phyloP scores from a whole-genome alignment of 2,329 filamentous ascomycete genomes.

The Pseudonectria buxi region DNA sequence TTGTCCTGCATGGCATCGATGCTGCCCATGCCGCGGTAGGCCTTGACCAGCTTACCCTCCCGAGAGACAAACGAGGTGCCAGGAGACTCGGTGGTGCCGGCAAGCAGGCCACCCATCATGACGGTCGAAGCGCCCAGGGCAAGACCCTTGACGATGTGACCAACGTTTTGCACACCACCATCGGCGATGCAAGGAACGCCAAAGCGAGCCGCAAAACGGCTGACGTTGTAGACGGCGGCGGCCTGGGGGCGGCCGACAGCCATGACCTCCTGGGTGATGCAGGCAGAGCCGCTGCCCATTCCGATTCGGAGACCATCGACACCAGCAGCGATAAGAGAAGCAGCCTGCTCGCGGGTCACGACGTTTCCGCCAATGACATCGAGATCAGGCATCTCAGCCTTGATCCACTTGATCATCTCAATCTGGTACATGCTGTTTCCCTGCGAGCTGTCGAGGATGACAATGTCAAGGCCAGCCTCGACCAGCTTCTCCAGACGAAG shows the following conservation, averaged over 20 bases:
- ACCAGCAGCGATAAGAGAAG: conserved; percentile 82
- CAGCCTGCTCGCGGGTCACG: conserved; percentile 94
- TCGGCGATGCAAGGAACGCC: conserved; percentile 98
- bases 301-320: conserved; percentile 96
- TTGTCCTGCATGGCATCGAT: conserved; percentile 99
- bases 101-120: conserved; percentile 98
- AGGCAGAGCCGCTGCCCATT: conserved; percentile 97
- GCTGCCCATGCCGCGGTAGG: conserved; percentile 97
- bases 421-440: conserved; percentile 99
- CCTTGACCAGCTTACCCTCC: conserved; percentile 97
- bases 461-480: conserved; percentile 90
- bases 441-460: conserved; percentile 92
- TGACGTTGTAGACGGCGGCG: conserved; percentile 83
- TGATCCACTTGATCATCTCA: conserved; percentile 96
- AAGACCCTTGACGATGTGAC: conserved; percentile 97
- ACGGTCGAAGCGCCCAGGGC: conserved; percentile 89
- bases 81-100: conserved; percentile 94
- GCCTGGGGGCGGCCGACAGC: conserved; percentile 95
- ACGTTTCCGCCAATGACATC: conserved; percentile 99
- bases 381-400: conserved; percentile 73
- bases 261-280: conserved; percentile 99
- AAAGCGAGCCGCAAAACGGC: conserved; percentile 82
- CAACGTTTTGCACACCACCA: conserved; percentile 95
- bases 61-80: conserved; percentile 94
- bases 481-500: conserved; percentile 76